Base-by-base conservation (phyloP, 257 asterid genomes). In the Datura wrightii region DNA sequence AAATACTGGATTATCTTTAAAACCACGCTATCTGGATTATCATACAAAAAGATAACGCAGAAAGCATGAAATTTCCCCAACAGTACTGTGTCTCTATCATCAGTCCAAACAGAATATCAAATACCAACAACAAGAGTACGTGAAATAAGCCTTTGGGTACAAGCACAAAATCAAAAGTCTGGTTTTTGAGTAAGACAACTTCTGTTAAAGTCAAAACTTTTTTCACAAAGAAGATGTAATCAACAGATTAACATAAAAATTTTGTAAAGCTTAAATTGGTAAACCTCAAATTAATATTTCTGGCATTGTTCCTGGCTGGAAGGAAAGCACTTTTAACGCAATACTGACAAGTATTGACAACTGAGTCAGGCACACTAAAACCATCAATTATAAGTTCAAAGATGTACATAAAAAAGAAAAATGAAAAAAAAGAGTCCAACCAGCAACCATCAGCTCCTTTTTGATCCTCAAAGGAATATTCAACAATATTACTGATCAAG, bases 281-380 rank as follows among this genome's bases (percentile, higher is more conserved):
- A 44, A 71, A 46, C 56, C 58, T 42, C 80, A 71, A 71, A 46
- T 44, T 44, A n/a, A 71, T 5, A 10, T 41, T 71, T 71, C 44
- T 44, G 39, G 41, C 56, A 71, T 56, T 71, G 58, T 44, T 44
- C 56, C 56, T 44, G 56, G 10, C 39, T n/a, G 56, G 80, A 71
- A 18, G 52, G 36, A 42, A 42, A 71, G 37, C 55, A 71, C 79
- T 71, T 71, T 70, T 18, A 42, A 71, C 14, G 53, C 31, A 16
- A 8, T 16, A 69, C 34, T 69, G 52, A 7, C 24, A 14, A 70
- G 16, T 70, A 70, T 36, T 42, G 18, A 18, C 42, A 42, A 41
- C 8, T 71, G 55, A 71, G 79, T 71, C 79, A 44, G 79, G 55
- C 39, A 42, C 55, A 71, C 34, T 55, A 71, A 71, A 52, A 71